phyloP scores from a whole-genome alignment of 2,329 filamentous ascomycete genomes.

The Cryphonectria japonica region DNA sequence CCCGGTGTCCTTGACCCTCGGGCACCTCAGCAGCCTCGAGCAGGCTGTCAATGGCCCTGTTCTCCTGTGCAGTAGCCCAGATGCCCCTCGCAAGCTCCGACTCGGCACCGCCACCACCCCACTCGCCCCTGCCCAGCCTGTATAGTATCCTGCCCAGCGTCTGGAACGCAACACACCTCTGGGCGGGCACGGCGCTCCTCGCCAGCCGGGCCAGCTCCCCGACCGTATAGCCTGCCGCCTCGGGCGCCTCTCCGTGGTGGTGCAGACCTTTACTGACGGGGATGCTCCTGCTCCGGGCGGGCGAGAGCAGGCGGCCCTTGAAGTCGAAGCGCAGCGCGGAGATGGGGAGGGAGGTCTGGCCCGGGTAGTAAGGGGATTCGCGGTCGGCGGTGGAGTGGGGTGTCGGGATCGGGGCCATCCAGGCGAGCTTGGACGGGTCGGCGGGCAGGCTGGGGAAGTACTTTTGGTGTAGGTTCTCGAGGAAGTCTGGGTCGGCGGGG shows the following conservation, averaged over 20 bases:
- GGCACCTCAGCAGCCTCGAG: slow-evolving; percentile 72
- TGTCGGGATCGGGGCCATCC: slow-evolving; percentile 75
- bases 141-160: slow-evolving; percentile 86
- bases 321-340: slow-evolving; percentile 89
- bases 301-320: slow-evolving; percentile 77
- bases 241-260: slow-evolving; percentile 90
- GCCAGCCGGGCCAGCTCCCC: slow-evolving; percentile 81
- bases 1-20: slow-evolving; percentile 71
- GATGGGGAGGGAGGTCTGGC: slow-evolving; percentile 70
- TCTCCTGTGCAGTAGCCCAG: slow-evolving; percentile 80
- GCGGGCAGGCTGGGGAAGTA: slow-evolving; percentile 90
- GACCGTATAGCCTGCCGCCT: slow-evolving; percentile 93
- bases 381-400: slow-evolving; percentile 63
- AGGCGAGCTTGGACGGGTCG: slow-evolving; percentile 79
- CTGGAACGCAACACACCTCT: slow-evolving; percentile 90
- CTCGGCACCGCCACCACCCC: slow-evolving; percentile 70
- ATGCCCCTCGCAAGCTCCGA: slow-evolving; percentile 73
- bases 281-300: slow-evolving; percentile 72
- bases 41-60: slow-evolving; percentile 75
- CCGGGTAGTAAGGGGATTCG: slow-evolving; percentile 81
- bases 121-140: slow-evolving; percentile 74
- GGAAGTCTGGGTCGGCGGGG: slow-evolving; percentile 80
- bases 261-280: slow-evolving; percentile 82
- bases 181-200: slow-evolving; percentile 79
- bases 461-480: slow-evolving; percentile 82